Conservation (phyloP, 768 basidiomycete species). For the Termitomyces sp. region DNA sequence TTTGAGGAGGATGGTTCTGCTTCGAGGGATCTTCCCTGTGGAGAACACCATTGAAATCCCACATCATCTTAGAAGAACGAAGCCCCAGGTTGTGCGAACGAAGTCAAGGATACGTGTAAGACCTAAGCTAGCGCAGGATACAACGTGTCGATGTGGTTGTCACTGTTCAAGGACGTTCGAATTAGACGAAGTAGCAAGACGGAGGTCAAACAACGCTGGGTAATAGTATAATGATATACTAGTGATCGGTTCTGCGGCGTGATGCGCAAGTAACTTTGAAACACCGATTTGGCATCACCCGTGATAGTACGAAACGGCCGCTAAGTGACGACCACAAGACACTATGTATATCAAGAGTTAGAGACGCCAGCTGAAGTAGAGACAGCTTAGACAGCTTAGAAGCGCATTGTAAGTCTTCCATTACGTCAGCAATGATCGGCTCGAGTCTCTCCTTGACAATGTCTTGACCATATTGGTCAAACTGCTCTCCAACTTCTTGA, state of each 20-base stretch:
- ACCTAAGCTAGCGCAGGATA: background rate
- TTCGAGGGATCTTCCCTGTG: conserved; percentile 16
- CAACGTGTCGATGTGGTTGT: background rate
- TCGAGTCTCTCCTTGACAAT: no score
- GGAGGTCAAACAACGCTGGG: background rate
- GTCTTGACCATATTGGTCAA: background rate
- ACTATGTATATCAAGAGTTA: no score
- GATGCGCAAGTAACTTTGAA: background rate
- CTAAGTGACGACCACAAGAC: background rate
- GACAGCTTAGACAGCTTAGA: no score
- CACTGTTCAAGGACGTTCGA: background rate
- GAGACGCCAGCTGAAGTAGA: background rate
- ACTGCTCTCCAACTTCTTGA: background rate
- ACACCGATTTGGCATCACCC: background rate
- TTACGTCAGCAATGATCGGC: conserved; percentile 1
- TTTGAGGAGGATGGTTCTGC: conserved; percentile 15
- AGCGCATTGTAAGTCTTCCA: no score
- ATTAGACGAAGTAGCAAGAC: background rate
- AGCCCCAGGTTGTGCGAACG: background rate
- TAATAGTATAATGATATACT: background rate
- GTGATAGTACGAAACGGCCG: background rate
- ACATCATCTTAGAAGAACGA: conserved; percentile 34
- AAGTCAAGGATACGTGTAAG: background rate
- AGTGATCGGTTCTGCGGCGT: background rate
- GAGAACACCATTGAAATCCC: conserved; percentile 30